Conservation (phyloP, 306 rosid genomes). For the Pterocarpus santalinus region DNA sequence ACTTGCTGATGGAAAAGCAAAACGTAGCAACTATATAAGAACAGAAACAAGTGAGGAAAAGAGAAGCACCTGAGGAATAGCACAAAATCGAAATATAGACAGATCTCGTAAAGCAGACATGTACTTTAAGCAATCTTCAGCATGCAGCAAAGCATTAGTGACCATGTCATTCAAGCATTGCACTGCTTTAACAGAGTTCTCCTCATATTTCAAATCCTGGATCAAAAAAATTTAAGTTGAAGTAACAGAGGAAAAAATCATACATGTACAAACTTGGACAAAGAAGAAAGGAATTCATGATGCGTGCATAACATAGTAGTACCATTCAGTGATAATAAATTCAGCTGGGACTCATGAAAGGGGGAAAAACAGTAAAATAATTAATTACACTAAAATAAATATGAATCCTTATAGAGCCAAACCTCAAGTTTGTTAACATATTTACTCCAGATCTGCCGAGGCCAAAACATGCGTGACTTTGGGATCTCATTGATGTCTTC, state of each 20-base stretch:
- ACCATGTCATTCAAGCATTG: conserved; percentile 97
- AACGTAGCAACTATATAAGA: conserved; percentile 22
- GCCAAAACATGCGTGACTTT: conserved; percentile 99
- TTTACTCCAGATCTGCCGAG: conserved; percentile 94
- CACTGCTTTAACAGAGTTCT: conserved; percentile 86
- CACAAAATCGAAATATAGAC: conserved; percentile 88
- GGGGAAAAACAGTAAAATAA: conserved; percentile 28
- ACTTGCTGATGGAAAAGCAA: conserved; percentile 31
- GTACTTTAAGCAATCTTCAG: conserved; percentile 82
- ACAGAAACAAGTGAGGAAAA: conserved; percentile 30
- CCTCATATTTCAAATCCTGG: conserved; percentile 90
- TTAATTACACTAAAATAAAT: not conserved
- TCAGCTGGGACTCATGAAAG: conserved; percentile 19
- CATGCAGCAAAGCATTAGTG: conserved; percentile 83
- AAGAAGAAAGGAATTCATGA: not conserved
- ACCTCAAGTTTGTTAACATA: conserved; percentile 96
- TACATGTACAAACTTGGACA: conserved; percentile 18
- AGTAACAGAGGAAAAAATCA: conserved; percentile 8
- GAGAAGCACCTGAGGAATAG: conserved; percentile 90
- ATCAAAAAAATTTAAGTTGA: conserved; percentile 36
- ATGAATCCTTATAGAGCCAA: conserved; percentile 45
- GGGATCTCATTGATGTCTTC: conserved; percentile 99
- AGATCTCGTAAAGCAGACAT: conserved; percentile 73
- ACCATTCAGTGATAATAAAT: conserved; percentile 26
- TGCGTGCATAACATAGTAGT: not conserved